A percentile compares a stretch with the other conserved stretches of the same genome.
Evolutionary conservation across 257 asterid species (phyloP).

Genomic region (Solanum corneliomulleri): DNA sequence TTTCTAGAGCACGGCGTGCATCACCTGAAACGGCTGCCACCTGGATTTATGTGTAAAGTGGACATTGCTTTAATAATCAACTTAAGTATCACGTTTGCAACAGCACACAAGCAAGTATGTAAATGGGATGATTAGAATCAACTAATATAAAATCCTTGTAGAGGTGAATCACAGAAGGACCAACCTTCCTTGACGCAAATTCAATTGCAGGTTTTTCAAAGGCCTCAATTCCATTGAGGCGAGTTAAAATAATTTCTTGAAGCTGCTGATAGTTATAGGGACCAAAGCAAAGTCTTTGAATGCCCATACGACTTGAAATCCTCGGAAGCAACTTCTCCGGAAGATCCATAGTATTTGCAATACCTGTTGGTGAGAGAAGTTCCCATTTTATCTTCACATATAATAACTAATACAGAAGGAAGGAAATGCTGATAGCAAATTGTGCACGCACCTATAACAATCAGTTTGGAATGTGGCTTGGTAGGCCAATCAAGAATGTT

Average conservation of each 20-base stretch:
- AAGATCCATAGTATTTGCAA: slow-evolving; percentile 99
- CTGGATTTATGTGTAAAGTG: slow-evolving; percentile 23
- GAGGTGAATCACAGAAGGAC: slow-evolving; percentile 1
- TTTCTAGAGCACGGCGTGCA: slow-evolving; percentile 96
- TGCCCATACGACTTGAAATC: slow-evolving; percentile 98
- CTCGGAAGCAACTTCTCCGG: slow-evolving; percentile 97
- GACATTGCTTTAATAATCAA: not conserved
- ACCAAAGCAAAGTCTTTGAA: slow-evolving; percentile 96
- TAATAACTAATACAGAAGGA: not conserved
- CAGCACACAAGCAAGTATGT: not conserved
- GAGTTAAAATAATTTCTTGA: slow-evolving; percentile 82
- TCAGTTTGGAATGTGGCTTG: slow-evolving; percentile 74
- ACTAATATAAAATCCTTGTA: not conserved
- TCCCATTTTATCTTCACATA: not conserved
- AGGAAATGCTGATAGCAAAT: slow-evolving; percentile 7
- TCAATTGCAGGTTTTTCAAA: slow-evolving; percentile 85
- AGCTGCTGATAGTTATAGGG: slow-evolving; percentile 92
- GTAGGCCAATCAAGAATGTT: slow-evolving; percentile 98
- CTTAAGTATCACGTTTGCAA: not conserved
- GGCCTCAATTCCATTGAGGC: slow-evolving; percentile 71
- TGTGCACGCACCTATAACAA: slow-evolving; percentile 61
- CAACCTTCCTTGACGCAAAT: slow-evolving; percentile 94
- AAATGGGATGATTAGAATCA: not conserved
- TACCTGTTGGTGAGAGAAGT: slow-evolving; percentile 44
- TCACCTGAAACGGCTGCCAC: slow-evolving; percentile 99